Evolutionary conservation across 176 grass and related monocot species (phyloP).

Genomic region (Triticum turgidum): DNA sequence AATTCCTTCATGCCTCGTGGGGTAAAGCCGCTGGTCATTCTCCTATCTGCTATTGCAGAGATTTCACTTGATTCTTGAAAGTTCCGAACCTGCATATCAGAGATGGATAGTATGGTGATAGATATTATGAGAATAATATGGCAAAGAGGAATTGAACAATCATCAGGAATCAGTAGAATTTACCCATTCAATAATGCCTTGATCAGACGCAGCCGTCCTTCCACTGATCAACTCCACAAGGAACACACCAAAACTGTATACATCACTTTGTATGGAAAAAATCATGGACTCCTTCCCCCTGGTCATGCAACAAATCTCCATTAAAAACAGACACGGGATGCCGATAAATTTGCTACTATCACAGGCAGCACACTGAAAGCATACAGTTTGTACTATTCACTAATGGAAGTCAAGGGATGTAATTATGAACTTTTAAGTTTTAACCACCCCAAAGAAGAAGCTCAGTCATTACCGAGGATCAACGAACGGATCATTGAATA

Average conservation of each 20-base stretch:
- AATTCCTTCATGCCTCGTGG: slow-evolving; percentile 70
- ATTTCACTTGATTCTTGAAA: slow-evolving; percentile 55
- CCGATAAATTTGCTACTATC: neutral
- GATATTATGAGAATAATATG: slow-evolving; percentile 10
- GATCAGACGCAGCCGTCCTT: slow-evolving; percentile 48
- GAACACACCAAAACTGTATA: slow-evolving; percentile 96
- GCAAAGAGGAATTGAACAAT: neutral
- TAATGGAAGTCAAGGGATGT: neutral
- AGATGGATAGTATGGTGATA: neutral
- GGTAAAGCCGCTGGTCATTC: slow-evolving; percentile 68
- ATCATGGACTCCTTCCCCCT: slow-evolving; percentile 65
- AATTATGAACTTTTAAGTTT: slow-evolving; percentile 17
- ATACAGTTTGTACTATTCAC: slow-evolving; percentile 3
- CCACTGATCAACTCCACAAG: slow-evolving; percentile 85
- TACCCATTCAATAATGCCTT: slow-evolving; percentile 79
- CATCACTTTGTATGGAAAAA: slow-evolving; percentile 71
- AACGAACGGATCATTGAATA: slow-evolving; percentile 61
- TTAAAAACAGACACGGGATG: neutral
- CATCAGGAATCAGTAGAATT: neutral
- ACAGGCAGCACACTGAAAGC: neutral
- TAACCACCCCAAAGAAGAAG: neutral
- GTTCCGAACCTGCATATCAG: slow-evolving; percentile 56
- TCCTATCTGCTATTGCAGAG: slow-evolving; percentile 47
- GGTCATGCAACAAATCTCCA: slow-evolving; percentile 25
- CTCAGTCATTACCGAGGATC: slow-evolving; percentile 70